Evolutionary conservation across 441 rosid genomes (phyloP).

Genomic region (Mallotus japonicus): DNA sequence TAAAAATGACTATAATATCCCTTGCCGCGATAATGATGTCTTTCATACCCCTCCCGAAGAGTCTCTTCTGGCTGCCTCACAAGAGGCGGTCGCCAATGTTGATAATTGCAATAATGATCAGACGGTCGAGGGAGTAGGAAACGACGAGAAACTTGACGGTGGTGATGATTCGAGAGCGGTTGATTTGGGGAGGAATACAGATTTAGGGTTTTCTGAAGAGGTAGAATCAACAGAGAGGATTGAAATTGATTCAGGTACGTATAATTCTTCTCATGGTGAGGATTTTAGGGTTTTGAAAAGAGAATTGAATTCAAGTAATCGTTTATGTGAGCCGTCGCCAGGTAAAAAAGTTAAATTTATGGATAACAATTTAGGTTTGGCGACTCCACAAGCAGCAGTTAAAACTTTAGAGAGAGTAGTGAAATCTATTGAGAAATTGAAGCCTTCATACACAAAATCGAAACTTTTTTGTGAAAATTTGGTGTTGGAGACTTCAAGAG

Average conservation of each 20-base stretch:
- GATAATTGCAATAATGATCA: not conserved
- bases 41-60: constrained; percentile 43
- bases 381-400: not conserved
- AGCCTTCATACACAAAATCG: constrained; percentile 17
- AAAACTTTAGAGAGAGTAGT: constrained; percentile 5
- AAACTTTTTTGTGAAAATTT: not conserved
- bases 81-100: not conserved
- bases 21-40: constrained; percentile 25
- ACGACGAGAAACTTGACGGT: constrained; percentile 14
- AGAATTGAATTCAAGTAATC: constrained; percentile 4
- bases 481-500: not conserved
- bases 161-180: constrained; percentile 16
- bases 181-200: constrained; percentile 42
- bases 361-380: not conserved
- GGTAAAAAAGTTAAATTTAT: constrained; percentile 1
- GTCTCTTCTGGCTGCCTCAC: constrained; percentile 6
- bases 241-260: constrained; percentile 12
- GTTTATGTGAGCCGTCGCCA: constrained; percentile 19
- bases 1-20: not conserved
- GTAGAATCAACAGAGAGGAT: constrained; percentile 28
- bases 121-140: not conserved
- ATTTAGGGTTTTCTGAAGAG: constrained; percentile 36
- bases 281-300: constrained; percentile 26
- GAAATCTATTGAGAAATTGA: constrained; percentile 12
- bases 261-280: not conserved